phyloP scores from a whole-genome alignment of 352 stramenopile species.

The Pythium brassicae region DNA sequence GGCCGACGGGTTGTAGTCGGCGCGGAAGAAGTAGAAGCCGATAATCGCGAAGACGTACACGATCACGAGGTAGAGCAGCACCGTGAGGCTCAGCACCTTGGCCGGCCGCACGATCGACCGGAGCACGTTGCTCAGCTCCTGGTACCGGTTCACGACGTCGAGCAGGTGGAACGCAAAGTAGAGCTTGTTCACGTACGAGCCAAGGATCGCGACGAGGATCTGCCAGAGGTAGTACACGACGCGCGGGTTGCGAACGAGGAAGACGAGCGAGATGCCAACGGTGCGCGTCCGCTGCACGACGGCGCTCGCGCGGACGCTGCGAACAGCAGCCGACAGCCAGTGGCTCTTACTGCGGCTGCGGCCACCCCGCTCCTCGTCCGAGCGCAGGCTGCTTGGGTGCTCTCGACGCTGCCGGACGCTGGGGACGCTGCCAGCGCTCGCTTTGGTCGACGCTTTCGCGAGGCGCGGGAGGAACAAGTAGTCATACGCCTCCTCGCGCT shows the following conservation, averaged over 20 bases:
- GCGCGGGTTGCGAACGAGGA: constrained; percentile 45
- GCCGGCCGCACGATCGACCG: constrained; percentile 55
- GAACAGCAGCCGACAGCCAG: neutral
- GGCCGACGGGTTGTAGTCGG: constrained; percentile 41
- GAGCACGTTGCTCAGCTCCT: constrained; percentile 67
- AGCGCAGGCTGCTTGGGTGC: neutral
- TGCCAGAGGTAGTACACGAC: constrained; percentile 57
- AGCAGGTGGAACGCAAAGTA: constrained; percentile 77
- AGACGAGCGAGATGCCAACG: constrained; percentile 41
- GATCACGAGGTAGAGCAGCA: constrained; percentile 64
- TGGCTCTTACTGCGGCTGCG: neutral
- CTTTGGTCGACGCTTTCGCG: constrained; percentile 1
- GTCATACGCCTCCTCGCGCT: constrained; percentile 61
- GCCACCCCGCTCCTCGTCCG: neutral
- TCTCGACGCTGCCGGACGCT: constrained; percentile 1
- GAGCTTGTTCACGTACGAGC: constrained; percentile 64
- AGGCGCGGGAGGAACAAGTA: constrained; percentile 45
- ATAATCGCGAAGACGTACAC: constrained; percentile 74
- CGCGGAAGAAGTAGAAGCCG: constrained; percentile 69
- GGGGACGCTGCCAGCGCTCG: neutral
- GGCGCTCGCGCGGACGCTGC: neutral
- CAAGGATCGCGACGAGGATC: constrained; percentile 52
- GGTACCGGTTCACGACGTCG: constrained; percentile 76
- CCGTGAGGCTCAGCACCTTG: constrained; percentile 52
- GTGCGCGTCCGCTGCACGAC: constrained; percentile 15